Conservation (phyloP, 257 asterid genomes). For the Buddleja alternifolia region DNA sequence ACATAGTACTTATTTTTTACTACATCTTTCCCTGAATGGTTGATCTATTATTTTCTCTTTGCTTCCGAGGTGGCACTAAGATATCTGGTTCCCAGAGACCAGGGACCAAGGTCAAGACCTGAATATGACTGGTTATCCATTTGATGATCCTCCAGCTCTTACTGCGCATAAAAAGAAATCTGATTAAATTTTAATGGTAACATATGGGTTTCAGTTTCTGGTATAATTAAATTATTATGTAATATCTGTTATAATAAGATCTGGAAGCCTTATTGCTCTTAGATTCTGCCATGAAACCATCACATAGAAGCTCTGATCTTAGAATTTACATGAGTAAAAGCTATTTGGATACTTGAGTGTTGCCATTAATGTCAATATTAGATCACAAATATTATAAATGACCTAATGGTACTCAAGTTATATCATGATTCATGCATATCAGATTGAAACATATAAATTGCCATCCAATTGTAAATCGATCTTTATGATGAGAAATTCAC, state of each 20-base stretch:
- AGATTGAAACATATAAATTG: neutral
- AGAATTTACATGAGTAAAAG: neutral
- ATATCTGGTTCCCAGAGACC: slow-evolving; percentile 3
- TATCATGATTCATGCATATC: neutral
- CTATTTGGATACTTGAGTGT: neutral
- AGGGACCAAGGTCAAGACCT: neutral
- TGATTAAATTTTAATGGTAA: neutral
- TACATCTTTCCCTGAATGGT: neutral
- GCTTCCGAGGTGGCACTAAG: neutral
- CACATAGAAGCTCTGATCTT: neutral
- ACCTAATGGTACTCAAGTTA: neutral
- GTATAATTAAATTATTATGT: neutral
- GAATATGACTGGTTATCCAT: neutral
- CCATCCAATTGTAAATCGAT: neutral
- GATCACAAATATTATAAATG: neutral
- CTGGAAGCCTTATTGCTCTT: slow-evolving; percentile 7
- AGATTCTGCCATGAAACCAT: neutral
- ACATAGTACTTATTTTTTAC: neutral
- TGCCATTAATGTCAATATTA: neutral
- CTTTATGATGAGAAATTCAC: neutral
- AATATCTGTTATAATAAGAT: neutral
- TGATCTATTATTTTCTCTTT: slow-evolving; percentile 2
- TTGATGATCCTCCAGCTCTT: slow-evolving; percentile 9
- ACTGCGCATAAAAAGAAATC: neutral
- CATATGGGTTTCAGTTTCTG: neutral